Evolutionary conservation across 805 yeast species (phyloP).

Genomic region (Lipomyces yamadae): DNA sequence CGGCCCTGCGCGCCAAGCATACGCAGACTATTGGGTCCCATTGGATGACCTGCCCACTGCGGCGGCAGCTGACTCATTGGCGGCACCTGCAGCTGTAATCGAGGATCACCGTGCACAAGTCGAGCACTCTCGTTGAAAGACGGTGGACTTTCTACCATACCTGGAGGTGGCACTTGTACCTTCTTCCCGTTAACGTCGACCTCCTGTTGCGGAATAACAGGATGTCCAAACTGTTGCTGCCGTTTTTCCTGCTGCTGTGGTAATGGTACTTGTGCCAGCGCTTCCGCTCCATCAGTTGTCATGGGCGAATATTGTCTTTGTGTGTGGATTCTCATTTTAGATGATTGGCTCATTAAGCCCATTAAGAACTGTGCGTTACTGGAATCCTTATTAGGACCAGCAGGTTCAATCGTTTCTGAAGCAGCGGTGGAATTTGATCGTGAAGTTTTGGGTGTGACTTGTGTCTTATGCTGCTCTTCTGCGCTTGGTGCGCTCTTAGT

Average conservation of each 20-base stretch:
- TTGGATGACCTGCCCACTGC: neutral
- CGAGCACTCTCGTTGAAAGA: neutral
- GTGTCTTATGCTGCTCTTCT: neutral
- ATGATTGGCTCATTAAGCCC: conserved; percentile 31
- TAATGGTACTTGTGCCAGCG: neutral
- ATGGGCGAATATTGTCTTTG: conserved; percentile 7
- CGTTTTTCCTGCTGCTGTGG: neutral
- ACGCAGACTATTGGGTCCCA: neutral
- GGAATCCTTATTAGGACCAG: conserved; percentile 3
- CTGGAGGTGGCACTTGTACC: neutral
- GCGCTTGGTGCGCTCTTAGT: neutral
- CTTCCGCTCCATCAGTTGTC: neutral
- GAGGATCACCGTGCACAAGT: neutral
- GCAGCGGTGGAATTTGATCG: neutral
- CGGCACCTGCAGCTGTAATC: neutral
- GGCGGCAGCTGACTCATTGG: neutral
- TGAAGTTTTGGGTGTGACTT: neutral
- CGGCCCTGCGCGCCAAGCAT: neutral
- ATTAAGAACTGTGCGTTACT: conserved; percentile 27
- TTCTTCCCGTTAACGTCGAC: neutral
- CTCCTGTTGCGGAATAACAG: neutral
- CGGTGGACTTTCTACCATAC: neutral
- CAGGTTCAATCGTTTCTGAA: neutral
- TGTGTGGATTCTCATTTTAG: conserved; percentile 12
- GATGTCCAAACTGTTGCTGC: neutral